A percentile compares a stretch with the other conserved stretches of the same genome.
Conservation (phyloP, 805 yeast genomes). For the Wickerhamiella azyma region DNA sequence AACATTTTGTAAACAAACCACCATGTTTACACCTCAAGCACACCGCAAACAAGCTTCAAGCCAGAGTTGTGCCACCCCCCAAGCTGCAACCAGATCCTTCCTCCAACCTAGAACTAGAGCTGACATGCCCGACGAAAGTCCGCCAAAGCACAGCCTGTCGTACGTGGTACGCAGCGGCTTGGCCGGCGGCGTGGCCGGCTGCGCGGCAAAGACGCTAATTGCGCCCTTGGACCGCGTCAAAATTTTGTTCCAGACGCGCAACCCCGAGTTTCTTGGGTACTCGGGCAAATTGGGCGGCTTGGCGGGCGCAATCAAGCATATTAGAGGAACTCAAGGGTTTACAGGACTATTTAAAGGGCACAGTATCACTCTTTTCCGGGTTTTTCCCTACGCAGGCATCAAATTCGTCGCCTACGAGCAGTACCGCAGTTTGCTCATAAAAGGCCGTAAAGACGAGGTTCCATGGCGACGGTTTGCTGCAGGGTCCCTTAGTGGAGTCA, state of each 20-base stretch:
- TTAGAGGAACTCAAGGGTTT: constrained; percentile 56
- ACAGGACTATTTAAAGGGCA: constrained; percentile 88
- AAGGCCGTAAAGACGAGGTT: constrained; percentile 60
- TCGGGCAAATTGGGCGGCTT: constrained; percentile 73
- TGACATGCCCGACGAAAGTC: background rate
- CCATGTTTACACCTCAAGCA: too few relatives aligned
- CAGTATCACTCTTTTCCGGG: constrained; percentile 78
- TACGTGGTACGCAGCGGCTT: constrained; percentile 74
- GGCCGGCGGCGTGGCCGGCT: constrained; percentile 93
- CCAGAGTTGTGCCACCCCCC: too few relatives aligned
- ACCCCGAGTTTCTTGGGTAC: constrained; percentile 71
- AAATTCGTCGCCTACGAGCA: constrained; percentile 96
- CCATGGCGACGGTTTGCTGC: constrained; percentile 67
- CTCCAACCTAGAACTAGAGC: background rate
- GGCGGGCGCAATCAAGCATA: constrained; percentile 53
- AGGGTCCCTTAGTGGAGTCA: constrained; percentile 82
- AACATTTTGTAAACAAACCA: too few relatives aligned
- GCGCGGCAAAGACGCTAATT: constrained; percentile 87
- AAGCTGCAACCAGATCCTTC: too few relatives aligned
- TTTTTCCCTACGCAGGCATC: constrained; percentile 94
- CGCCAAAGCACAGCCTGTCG: constrained; percentile 47
- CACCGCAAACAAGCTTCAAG: too few relatives aligned
- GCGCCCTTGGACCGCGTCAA: constrained; percentile 95
- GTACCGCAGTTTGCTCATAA: constrained; percentile 65
- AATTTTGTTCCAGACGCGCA: constrained; percentile 86